phyloP scores from a whole-genome alignment of 768 basidiomycete species.

The Termitomyces sp. region DNA sequence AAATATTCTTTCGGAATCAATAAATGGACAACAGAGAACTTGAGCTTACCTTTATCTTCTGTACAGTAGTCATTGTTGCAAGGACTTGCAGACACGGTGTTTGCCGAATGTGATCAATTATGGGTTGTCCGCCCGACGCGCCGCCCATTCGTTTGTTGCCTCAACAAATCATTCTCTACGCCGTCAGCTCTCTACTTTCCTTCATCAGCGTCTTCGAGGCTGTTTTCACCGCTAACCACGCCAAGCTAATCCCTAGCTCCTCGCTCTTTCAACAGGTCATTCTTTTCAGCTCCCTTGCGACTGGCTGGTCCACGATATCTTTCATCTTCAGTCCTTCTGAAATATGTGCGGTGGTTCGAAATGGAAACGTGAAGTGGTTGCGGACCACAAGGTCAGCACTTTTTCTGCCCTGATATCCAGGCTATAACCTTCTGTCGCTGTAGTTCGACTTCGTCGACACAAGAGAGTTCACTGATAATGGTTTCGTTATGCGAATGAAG shows the following conservation, averaged over 20 bases:
- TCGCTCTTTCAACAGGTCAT: constrained; percentile 22
- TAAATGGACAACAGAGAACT: constrained; percentile 21
- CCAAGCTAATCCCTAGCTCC: constrained; percentile 20
- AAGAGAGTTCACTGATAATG: constrained; percentile 86
- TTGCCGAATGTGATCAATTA: constrained; percentile 30
- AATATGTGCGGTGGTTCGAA: constrained; percentile 72
- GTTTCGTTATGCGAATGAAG: constrained; percentile 85
- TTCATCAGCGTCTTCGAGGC: constrained; percentile 6
- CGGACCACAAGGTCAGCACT: constrained; percentile 87
- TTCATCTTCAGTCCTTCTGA: constrained; percentile 18
- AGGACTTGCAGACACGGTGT: constrained; percentile 31
- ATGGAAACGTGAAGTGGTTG: constrained; percentile 97
- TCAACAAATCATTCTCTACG: constrained; percentile 4
- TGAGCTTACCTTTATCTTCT: constrained; percentile 74
- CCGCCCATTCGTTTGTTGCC: neutral
- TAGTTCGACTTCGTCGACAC: constrained; percentile 98
- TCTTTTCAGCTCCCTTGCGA: constrained; percentile 32
- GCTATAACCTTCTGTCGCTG: constrained; percentile 5
- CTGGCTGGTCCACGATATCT: constrained; percentile 42
- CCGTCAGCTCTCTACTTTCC: constrained; percentile 10
- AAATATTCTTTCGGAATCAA: constrained; percentile 18
- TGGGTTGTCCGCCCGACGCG: neutral
- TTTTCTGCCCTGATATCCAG: neutral
- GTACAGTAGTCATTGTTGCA: constrained; percentile 79
- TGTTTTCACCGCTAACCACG: constrained; percentile 13